These are phyloP conservation scores for Aspergillus candidus DNA, from an alignment of 2,329 filamentous ascomycete species.

Conservation along the genomic window DNA sequence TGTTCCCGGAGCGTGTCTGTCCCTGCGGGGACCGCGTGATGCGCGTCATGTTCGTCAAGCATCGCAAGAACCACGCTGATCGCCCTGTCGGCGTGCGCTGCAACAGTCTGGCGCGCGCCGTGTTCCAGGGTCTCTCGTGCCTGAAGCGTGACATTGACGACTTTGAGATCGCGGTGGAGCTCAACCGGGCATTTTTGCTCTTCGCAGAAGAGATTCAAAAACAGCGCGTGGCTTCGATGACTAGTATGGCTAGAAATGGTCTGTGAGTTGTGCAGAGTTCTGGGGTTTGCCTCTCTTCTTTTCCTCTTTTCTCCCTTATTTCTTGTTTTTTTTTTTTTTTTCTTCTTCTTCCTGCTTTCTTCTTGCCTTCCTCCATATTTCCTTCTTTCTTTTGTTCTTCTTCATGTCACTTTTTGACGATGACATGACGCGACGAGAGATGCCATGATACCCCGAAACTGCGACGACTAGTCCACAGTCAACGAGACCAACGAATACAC, in stretches of 20 bases:
- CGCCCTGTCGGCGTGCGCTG: conserved; percentile 16
- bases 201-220: conserved; percentile 27
- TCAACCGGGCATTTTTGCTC: conserved; percentile 20
- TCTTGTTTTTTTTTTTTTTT: too few species aligned
- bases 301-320: too few species aligned
- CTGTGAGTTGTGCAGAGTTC: too few species aligned
- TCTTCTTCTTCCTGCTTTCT: too few species aligned
- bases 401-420: too few species aligned
- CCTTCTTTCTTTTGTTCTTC: too few species aligned
- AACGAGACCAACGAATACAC: too few species aligned
- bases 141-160: conserved; percentile 17
- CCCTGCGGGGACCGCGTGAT: conserved; percentile 33
- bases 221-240: conserved; percentile 16
- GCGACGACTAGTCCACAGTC: too few species aligned
- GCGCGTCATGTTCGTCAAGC: conserved; percentile 23
- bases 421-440: too few species aligned
- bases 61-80: conserved; percentile 15
- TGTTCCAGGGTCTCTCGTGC: conserved; percentile 26
- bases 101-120: conserved; percentile 23
- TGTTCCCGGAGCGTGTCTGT: conserved; percentile 23
- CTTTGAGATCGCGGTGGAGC: conserved; percentile 17
- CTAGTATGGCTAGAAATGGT: background rate
- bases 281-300: too few species aligned
- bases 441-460: too few species aligned
- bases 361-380: too few species aligned